Base-by-base conservation (phyloP, 345 rosid species). In the Rhizophora apiculata region DNA sequence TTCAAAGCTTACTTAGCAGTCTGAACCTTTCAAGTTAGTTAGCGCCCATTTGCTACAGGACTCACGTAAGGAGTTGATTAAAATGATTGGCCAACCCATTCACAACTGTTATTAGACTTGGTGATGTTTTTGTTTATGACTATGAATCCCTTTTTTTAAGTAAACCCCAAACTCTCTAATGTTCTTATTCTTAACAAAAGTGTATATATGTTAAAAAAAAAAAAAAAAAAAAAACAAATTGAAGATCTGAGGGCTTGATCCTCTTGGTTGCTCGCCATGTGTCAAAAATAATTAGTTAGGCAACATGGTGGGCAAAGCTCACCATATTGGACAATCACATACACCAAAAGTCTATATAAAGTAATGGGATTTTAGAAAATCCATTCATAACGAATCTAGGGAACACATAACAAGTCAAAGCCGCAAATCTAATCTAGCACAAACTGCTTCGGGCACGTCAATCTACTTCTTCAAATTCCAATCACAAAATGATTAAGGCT, bases 271-370 rank as follows among this genome's bases (percentile, higher is more conserved):
- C 55, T 27, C 39, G 63, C 1, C n/a, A 8, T 65, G 27, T 10
- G 8, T 0, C 10, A 6, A 13, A 29, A 48, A 20, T 60, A 19
- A 27, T 68, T 68, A 68, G 52, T 34, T 18, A 24, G 4, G n/a
- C 22, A 13, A n/a, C 49, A 13, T 43, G 22, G 34, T 37, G 8
- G 8, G 61, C 31, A n/a, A 11, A 64, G 69, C 64, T 53, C 68
- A 16, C 74, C 31, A 58, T 64, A 13, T 67, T 82, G 85, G 86
- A 86, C 81, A 72, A 77, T 34, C 58, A 43, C 21, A 30, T 20
- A 16, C 61, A 78, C 48, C 30, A 49, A 72, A 67, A 61, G 67
- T 60, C 66, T 62, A 60, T 57, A 79, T 82, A 80, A 83, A 78
- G 26, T 29, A 58, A 46, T 54, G 65, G 70, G 37, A 30, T 53